Conservation (phyloP, 2,329 filamentous ascomycete species). For the Fragosphaeria purpurea region DNA sequence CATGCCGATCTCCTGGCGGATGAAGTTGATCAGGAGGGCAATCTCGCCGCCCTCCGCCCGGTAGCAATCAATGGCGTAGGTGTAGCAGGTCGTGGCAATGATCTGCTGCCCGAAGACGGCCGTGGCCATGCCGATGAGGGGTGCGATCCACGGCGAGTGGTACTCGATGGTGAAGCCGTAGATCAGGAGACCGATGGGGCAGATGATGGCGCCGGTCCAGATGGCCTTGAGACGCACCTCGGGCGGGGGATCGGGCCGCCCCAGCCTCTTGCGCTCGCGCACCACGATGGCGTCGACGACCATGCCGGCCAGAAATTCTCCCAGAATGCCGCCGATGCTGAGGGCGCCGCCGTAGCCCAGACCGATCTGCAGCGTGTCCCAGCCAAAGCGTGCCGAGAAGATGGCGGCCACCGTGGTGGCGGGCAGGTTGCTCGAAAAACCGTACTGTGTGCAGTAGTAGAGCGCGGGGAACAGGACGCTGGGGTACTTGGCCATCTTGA, state of each 20-base stretch:
- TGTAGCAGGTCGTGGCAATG: constrained; percentile 19
- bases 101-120: constrained; percentile 22
- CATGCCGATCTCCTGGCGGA: constrained; percentile 3
- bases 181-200: constrained; percentile 20
- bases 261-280: constrained; percentile 10
- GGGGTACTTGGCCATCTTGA: constrained; percentile 21
- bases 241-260: constrained; percentile 14
- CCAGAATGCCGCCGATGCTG: constrained; percentile 16
- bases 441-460: constrained; percentile 22
- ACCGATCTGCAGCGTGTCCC: constrained; percentile 21
- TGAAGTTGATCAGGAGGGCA: neutral
- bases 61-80: constrained; percentile 11
- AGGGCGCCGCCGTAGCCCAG: constrained; percentile 21
- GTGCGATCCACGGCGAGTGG: constrained; percentile 18
- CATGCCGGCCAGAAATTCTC: constrained; percentile 16
- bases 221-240: constrained; percentile 19
- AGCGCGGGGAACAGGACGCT: constrained; percentile 21
- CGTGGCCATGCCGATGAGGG: constrained; percentile 21
- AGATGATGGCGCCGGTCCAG: constrained; percentile 18
- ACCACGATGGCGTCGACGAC: constrained; percentile 17
- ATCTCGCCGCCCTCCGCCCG: too few relatives aligned
- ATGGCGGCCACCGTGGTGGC: constrained; percentile 23
- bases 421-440: constrained; percentile 21
- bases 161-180: constrained; percentile 22
- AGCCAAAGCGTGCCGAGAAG: constrained; percentile 20